Percentiles rank a stretch among this genome's conserved stretches.
Evolutionary conservation across 1,139 yeast species (phyloP).

Genomic region (Ashbya aceris): DNA sequence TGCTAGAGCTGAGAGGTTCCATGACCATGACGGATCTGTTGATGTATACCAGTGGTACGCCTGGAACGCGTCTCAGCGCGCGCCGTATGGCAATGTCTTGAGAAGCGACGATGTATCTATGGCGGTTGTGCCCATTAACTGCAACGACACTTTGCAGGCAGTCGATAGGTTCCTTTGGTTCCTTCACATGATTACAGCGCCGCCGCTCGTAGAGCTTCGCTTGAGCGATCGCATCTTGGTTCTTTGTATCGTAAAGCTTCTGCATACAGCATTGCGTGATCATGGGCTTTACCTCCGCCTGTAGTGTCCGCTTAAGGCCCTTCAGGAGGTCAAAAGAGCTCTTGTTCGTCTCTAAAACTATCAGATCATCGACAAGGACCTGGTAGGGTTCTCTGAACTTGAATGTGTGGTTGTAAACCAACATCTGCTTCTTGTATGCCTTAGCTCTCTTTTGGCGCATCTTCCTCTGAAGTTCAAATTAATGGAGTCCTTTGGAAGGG

Average conservation of each 20-base stretch:
- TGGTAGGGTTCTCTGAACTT: conserved; percentile 93
- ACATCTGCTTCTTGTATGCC: conserved; percentile 86
- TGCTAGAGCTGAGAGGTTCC: conserved; percentile 83
- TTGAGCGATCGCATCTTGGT: conserved; percentile 64
- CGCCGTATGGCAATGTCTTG: conserved; percentile 66
- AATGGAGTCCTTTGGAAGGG: not conserved
- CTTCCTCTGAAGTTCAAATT: not conserved
- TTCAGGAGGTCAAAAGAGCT: conserved; percentile 65
- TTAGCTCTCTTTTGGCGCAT: conserved; percentile 98
- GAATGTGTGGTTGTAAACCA: conserved; percentile 72
- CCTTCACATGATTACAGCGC: conserved; percentile 52
- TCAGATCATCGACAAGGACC: conserved; percentile 71
- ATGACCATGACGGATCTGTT: conserved; percentile 88
- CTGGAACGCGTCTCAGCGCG: conserved; percentile 66
- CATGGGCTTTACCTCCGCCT: conserved; percentile 84
- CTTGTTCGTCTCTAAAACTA: conserved; percentile 55
- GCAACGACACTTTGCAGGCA: conserved; percentile 68
- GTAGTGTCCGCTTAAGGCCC: conserved; percentile 75
- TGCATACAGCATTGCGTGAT: conserved; percentile 95
- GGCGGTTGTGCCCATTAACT: conserved; percentile 73
- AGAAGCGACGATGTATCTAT: conserved; percentile 80
- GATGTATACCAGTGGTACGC: conserved; percentile 81
- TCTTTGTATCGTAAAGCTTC: conserved; percentile 60
- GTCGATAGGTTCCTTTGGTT: conserved; percentile 60
- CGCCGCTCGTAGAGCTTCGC: conserved; percentile 83